Base-by-base conservation (phyloP, 2,329 filamentous ascomycete species). In the Aspergillus glaucus region DNA sequence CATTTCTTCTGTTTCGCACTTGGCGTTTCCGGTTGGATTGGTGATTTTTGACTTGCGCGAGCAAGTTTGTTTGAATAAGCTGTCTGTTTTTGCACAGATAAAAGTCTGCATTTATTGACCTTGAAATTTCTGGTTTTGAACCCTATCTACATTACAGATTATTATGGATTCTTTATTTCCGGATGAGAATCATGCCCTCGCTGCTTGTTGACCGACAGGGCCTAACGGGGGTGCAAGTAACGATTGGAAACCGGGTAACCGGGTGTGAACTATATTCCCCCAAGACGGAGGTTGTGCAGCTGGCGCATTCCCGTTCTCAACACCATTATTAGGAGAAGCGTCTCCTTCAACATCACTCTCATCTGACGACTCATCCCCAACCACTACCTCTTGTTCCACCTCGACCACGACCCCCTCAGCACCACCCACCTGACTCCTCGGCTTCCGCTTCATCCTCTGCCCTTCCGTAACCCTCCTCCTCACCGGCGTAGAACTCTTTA, bases 21-120 rank as follows among this genome's bases (percentile, higher is more conserved):
- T 52, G 50, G 54, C 50, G 57, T 51, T 54, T 28, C 46, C 46
- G 51, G 58, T 51, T 55, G 28, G 44, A 14, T 57, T 55, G 56
- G 45, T 56, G 53, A 49, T 60, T 55, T 53, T 41, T 41, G 39
- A 41, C 21, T 41, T 21, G 22, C 8, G 15, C 36, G 19, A 39
- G n/a, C 41, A 43, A 43, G 41, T 43, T 42, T n/a, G 6, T 22
- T 22, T 42, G 22, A 51, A 41, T 50, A 50, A 52, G 53, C 48
- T 49, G 47, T 55, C 48, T 56, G 51, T 50, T 45, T 52, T 48
- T 53, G 47, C 57, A 55, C 48, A 48, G 53, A 58, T 60, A 58
- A 60, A 60, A 59, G 50, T 43, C 22, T 43, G 41, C 41, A 43
- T 28, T 26, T 26, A 14, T 26, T 12, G n/a, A 9, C 10, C 41